Evolutionary conservation across 257 asterid species (phyloP).

Genomic region (Ophiorrhiza pumila): DNA sequence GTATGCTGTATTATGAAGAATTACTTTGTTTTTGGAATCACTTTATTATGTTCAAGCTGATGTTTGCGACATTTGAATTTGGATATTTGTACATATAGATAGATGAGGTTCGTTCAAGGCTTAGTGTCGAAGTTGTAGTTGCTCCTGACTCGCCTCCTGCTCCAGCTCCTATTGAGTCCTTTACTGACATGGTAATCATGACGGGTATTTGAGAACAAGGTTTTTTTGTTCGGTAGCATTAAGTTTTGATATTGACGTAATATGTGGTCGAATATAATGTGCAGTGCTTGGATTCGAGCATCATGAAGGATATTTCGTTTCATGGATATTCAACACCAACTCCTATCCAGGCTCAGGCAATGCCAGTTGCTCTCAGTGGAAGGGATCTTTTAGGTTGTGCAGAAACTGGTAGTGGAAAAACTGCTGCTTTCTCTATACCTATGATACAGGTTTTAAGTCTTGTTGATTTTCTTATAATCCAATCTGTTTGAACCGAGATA

Average conservation of each 20-base stretch:
- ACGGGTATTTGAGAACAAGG: slow-evolving; percentile 3
- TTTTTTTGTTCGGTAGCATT: not conserved
- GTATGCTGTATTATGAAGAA: not conserved
- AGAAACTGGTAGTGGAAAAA: slow-evolving; percentile 89
- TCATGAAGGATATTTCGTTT: slow-evolving; percentile 70
- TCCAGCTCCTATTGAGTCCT: slow-evolving; percentile 78
- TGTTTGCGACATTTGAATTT: not conserved
- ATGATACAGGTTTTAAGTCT: slow-evolving; percentile 67
- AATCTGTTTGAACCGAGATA: not conserved
- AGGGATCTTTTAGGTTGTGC: slow-evolving; percentile 94
- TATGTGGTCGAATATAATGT: slow-evolving; percentile 2
- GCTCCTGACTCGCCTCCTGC: slow-evolving; percentile 59
- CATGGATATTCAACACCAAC: slow-evolving; percentile 85
- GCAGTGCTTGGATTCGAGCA: slow-evolving; percentile 70
- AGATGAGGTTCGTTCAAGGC: slow-evolving; percentile 74
- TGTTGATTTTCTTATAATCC: slow-evolving; percentile 10
- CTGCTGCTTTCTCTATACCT: slow-evolving; percentile 82
- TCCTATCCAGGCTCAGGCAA: slow-evolving; percentile 86
- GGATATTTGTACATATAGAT: slow-evolving; percentile 42
- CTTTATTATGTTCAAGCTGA: not conserved
- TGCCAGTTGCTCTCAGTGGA: slow-evolving; percentile 88
- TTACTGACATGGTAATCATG: slow-evolving; percentile 66
- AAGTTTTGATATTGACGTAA: slow-evolving; percentile 6
- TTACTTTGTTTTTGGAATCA: not conserved
- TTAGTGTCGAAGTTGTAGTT: slow-evolving; percentile 71